These are phyloP conservation scores for Pichia gijzeniarum DNA, from an alignment of 805 yeast genomes.

Conservation along the genomic window DNA sequence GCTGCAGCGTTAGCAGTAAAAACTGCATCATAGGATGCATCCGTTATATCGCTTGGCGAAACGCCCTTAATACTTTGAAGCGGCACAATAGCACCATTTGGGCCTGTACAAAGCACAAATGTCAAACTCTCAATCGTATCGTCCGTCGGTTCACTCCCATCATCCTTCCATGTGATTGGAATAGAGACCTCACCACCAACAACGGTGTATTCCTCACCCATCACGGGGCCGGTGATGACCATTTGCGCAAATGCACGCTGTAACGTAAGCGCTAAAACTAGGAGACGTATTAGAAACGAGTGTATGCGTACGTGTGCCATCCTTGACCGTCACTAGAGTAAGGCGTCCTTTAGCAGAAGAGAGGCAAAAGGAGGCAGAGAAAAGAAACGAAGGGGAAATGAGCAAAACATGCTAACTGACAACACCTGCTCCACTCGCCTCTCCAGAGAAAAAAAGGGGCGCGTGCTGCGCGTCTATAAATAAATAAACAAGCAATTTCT, in stretches of 20 bases:
- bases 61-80: conserved; percentile 29
- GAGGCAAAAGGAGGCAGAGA: background rate
- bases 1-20: conserved; percentile 42
- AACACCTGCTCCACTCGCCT: too few relatives aligned
- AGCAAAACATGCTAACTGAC: background rate
- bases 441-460: background rate
- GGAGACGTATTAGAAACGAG: background rate
- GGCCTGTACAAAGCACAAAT: conserved; percentile 64
- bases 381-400: background rate
- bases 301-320: background rate
- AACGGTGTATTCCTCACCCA: conserved; percentile 36
- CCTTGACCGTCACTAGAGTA: too few relatives aligned
- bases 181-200: conserved; percentile 32
- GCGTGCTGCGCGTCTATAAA: too few relatives aligned
- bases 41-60: conserved; percentile 28
- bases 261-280: background rate
- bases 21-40: conserved; percentile 35
- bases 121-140: conserved; percentile 39
- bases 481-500: too few relatives aligned
- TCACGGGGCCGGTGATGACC: conserved; percentile 35
- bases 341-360: too few relatives aligned
- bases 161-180: conserved; percentile 52
- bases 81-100: conserved; percentile 41
- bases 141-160: conserved; percentile 43
- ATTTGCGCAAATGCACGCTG: conserved; percentile 17